Conservation (phyloP, 2,329 filamentous ascomycete genomes). For the Thielaviopsis euricoi region DNA sequence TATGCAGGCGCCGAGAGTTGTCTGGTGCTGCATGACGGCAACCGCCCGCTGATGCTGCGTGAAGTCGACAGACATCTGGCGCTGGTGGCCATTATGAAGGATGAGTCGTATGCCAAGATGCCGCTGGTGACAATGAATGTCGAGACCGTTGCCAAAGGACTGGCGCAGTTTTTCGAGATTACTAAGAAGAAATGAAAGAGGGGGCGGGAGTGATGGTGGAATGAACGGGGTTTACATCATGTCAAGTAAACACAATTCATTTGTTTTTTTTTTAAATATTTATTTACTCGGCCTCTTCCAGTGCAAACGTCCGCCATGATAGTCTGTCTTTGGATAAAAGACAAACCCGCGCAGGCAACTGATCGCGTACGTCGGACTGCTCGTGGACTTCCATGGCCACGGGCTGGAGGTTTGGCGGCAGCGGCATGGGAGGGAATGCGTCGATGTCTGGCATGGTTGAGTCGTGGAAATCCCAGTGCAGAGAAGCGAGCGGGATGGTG, state of each 20-base stretch:
- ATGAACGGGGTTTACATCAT: not conserved
- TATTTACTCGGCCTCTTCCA: conserved; percentile 15
- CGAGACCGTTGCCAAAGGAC: conserved; percentile 60
- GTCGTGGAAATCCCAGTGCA: conserved; percentile 1
- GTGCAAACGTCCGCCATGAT: conserved; percentile 30
- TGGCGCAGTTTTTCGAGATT: conserved; percentile 65
- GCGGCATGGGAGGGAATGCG: conserved; percentile 7
- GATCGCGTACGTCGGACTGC: conserved; percentile 26
- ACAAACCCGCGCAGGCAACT: conserved; percentile 32
- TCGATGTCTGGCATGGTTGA: not conserved
- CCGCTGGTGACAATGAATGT: conserved; percentile 78
- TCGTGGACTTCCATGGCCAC: conserved; percentile 35
- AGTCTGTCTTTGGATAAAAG: conserved; percentile 31
- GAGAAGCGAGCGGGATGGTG: conserved; percentile 4
- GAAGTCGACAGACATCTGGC: conserved; percentile 62
- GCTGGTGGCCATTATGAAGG: conserved; percentile 73
- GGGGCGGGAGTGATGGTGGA: not conserved
- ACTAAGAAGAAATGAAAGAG: conserved; percentile 34
- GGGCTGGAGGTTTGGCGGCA: conserved; percentile 21
- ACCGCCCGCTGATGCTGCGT: conserved; percentile 48
- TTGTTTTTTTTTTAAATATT: not conserved
- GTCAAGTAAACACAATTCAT: not conserved
- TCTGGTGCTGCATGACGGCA: conserved; percentile 48
- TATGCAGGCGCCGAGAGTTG: conserved; percentile 51
- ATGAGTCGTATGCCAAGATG: conserved; percentile 71